phyloP scores from a whole-genome alignment of 305 asterid species.

The Ilex paraguariensis region DNA sequence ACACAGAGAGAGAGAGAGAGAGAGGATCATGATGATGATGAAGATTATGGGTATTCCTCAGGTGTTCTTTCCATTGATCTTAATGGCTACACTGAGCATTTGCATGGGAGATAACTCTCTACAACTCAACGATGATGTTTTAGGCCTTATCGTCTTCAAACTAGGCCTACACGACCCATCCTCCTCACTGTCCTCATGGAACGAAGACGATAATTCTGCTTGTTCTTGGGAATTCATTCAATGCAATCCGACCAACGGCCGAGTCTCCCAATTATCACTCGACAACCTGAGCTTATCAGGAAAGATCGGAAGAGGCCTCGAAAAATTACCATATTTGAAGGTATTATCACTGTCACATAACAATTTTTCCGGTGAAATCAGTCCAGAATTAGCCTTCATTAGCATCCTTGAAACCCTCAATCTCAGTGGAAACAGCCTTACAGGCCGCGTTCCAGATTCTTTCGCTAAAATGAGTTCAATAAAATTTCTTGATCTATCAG shows the following conservation, averaged over 20 bases:
- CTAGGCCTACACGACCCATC: slow-evolving; percentile 48
- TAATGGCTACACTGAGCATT: neutral
- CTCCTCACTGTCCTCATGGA: slow-evolving; percentile 58
- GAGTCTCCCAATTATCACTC: slow-evolving; percentile 52
- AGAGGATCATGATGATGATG: too few relatives aligned
- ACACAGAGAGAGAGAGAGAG: too few relatives aligned
- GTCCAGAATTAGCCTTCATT: slow-evolving; percentile 40
- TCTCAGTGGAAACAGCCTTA: slow-evolving; percentile 51
- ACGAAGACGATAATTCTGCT: slow-evolving; percentile 74
- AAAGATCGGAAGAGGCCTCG: slow-evolving; percentile 72
- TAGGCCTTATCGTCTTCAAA: slow-evolving; percentile 90
- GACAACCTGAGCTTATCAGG: slow-evolving; percentile 63
- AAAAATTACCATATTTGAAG: slow-evolving; percentile 50
- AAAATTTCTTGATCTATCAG: slow-evolving; percentile 71
- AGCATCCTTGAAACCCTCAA: slow-evolving; percentile 51
- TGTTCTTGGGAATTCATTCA: slow-evolving; percentile 69
- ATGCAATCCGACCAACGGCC: slow-evolving; percentile 50
- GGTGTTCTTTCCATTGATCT: neutral
- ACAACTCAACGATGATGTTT: slow-evolving; percentile 73
- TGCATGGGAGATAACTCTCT: slow-evolving; percentile 25
- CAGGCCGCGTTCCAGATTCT: slow-evolving; percentile 46
- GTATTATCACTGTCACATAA: slow-evolving; percentile 60
- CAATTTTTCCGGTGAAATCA: slow-evolving; percentile 54
- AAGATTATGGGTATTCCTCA: too few relatives aligned
- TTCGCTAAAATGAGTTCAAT: slow-evolving; percentile 37